phyloP scores from a whole-genome alignment of 2,329 filamentous ascomycete genomes.

The Phoma sp. region DNA sequence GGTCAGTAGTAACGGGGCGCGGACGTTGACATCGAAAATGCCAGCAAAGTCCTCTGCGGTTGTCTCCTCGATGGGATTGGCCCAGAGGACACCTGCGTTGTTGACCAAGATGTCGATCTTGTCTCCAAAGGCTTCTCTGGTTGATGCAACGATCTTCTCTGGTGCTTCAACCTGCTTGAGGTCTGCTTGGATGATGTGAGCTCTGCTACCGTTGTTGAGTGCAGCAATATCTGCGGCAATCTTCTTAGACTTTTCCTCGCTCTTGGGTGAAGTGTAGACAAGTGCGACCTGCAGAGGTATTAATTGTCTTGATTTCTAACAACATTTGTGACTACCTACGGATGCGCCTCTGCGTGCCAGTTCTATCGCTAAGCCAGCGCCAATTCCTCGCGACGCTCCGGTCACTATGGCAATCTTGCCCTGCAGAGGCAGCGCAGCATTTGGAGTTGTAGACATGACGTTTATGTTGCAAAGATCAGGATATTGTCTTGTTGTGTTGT shows the following conservation, averaged over 20 bases:
- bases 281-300: constrained; percentile 47
- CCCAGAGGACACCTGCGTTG: constrained; percentile 46
- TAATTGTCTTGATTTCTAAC: not conserved
- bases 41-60: constrained; percentile 58
- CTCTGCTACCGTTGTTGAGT: constrained; percentile 44
- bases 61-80: constrained; percentile 35
- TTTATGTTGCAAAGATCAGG: not conserved
- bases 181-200: constrained; percentile 50
- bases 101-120: constrained; percentile 54
- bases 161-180: constrained; percentile 45
- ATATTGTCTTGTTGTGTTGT: too few species aligned
- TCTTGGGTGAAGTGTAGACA: constrained; percentile 51
- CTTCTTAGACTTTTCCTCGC: constrained; percentile 40
- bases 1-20: constrained; percentile 60
- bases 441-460: constrained; percentile 23
- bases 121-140: constrained; percentile 46
- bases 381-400: constrained; percentile 58
- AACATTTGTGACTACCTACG: constrained; percentile 19
- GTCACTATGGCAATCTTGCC: constrained; percentile 56
- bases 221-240: constrained; percentile 45
- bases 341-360: constrained; percentile 56
- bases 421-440: constrained; percentile 23
- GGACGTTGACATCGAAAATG: constrained; percentile 65
- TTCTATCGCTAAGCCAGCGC: constrained; percentile 55
- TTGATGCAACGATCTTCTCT: constrained; percentile 47